phyloP scores from a whole-genome alignment of 179 eudicot species.

The Gypsophila paniculata region DNA sequence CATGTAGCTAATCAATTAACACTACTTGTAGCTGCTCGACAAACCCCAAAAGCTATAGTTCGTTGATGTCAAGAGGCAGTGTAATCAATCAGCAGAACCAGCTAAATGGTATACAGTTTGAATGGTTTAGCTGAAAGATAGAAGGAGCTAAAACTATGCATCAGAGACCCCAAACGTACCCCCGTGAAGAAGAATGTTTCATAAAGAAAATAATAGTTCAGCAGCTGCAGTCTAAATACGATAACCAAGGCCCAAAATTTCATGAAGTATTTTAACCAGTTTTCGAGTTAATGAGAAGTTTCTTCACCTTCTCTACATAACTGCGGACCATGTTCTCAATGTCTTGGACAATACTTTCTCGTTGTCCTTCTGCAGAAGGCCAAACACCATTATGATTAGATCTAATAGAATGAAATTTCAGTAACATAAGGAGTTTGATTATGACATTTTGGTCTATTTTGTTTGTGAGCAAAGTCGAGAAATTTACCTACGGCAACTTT shows the following conservation, averaged over 20 bases:
- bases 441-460: slow-evolving; percentile 6
- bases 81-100: background rate
- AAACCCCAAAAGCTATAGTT: background rate
- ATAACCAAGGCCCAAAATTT: background rate
- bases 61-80: background rate
- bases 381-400: slow-evolving; percentile 1
- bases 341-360: slow-evolving; percentile 80
- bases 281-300: slow-evolving; percentile 12
- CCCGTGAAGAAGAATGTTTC: background rate
- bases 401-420: background rate
- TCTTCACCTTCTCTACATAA: slow-evolving; percentile 87
- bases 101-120: background rate
- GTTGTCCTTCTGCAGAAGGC: slow-evolving; percentile 75
- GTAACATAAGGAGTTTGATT: background rate
- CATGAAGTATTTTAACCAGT: background rate
- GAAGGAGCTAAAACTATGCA: background rate
- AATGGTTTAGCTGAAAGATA: background rate
- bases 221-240: background rate
- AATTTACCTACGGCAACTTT: slow-evolving; percentile 94
- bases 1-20: background rate
- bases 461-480: slow-evolving; percentile 15
- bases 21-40: background rate
- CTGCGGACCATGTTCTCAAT: slow-evolving; percentile 97
- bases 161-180: background rate
- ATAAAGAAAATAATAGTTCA: background rate